phyloP scores from a whole-genome alignment of 139 green algal genomes.

The Klebsormidium nitens region DNA sequence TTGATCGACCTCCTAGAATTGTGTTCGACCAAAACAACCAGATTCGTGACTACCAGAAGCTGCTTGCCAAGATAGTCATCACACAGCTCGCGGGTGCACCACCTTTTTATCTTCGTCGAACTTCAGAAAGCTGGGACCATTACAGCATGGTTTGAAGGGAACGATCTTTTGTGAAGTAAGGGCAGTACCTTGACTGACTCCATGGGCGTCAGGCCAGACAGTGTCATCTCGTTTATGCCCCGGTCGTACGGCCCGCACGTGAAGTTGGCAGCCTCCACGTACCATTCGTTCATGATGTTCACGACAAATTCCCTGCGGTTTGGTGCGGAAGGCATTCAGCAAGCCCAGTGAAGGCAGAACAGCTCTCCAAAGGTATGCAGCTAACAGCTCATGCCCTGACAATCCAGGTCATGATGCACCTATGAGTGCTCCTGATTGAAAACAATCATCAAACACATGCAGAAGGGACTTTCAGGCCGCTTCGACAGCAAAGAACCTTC shows the following conservation, averaged over 20 bases:
- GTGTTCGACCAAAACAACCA: not conserved
- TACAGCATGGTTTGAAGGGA: not conserved
- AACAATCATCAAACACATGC: too few relatives aligned
- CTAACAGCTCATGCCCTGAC: too few relatives aligned
- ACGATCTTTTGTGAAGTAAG: not conserved
- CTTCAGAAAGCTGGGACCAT: not conserved
- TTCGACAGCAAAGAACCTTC: too few relatives aligned
- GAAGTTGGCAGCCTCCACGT: constrained; percentile 89
- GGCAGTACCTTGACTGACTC: constrained; percentile 24
- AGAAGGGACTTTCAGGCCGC: too few relatives aligned
- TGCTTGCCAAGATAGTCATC: not conserved
- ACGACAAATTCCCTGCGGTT: constrained; percentile 74
- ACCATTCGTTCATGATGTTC: constrained; percentile 95
- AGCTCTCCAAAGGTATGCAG: too few relatives aligned
- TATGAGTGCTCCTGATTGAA: too few relatives aligned
- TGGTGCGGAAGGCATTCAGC: not conserved
- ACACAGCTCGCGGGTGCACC: too few relatives aligned
- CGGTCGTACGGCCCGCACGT: constrained; percentile 72
- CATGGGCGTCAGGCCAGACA: constrained; percentile 62
- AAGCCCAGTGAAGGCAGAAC: too few relatives aligned
- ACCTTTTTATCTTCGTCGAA: constrained; percentile 1
- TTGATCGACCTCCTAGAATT: too few relatives aligned
- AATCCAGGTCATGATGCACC: too few relatives aligned
- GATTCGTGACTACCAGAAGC: not conserved
- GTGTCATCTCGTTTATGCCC: constrained; percentile 74